A percentile compares a stretch with the other conserved stretches of the same genome.
Conservation (phyloP, 768 basidiomycete species). For the Astraeus odoratus region DNA sequence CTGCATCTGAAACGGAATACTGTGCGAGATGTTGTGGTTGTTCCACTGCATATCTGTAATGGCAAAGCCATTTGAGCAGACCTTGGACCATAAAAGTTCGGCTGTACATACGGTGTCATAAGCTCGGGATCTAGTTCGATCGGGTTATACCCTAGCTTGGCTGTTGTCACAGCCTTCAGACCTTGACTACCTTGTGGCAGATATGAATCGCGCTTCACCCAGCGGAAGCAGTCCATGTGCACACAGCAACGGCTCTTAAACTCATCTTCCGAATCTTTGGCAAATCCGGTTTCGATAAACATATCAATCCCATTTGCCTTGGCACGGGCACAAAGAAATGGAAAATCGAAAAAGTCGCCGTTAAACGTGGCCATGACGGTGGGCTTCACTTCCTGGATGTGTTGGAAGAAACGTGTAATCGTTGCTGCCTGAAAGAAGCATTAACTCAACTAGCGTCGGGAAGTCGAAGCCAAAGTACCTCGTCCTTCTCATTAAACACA, state of each 20-base stretch:
- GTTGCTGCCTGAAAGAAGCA: slow-evolving; percentile 57
- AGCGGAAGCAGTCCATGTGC: slow-evolving; percentile 99
- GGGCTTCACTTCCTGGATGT: slow-evolving; percentile 88
- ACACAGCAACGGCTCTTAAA: slow-evolving; percentile 89
- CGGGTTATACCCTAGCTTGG: slow-evolving; percentile 94
- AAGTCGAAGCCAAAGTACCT: slow-evolving; percentile 41
- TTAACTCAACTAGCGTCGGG: neutral
- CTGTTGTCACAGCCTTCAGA: slow-evolving; percentile 93
- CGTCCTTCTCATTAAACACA: slow-evolving; percentile 90
- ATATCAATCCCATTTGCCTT: slow-evolving; percentile 91
- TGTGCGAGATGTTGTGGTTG: slow-evolving; percentile 92
- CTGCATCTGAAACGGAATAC: slow-evolving; percentile 99
- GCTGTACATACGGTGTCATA: slow-evolving; percentile 86
- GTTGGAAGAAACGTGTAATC: slow-evolving; percentile 85
- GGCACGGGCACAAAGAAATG: slow-evolving; percentile 84
- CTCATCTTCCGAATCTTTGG: slow-evolving; percentile 87
- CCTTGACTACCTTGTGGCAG: slow-evolving; percentile 98
- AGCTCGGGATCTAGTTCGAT: slow-evolving; percentile 96
- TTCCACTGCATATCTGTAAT: slow-evolving; percentile 83
- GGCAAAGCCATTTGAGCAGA: neutral
- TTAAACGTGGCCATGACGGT: slow-evolving; percentile 98
- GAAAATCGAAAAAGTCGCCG: slow-evolving; percentile 99
- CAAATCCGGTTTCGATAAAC: slow-evolving; percentile 91
- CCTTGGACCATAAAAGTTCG: neutral
- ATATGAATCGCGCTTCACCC: slow-evolving; percentile 99